These are phyloP conservation scores for Rutidosis leptorrhynchoides DNA, from an alignment of 129 eudicot genomes.

Conservation along the genomic window DNA sequence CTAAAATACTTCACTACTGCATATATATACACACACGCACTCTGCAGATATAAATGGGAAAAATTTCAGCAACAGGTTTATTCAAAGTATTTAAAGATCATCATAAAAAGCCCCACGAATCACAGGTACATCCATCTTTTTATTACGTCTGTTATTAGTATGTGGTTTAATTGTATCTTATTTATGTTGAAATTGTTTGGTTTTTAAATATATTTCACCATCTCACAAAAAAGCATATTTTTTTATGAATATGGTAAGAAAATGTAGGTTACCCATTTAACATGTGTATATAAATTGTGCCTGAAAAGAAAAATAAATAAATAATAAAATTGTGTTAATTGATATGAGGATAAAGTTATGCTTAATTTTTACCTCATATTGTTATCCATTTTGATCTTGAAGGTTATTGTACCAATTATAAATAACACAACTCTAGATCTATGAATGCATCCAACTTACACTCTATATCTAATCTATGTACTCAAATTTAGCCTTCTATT, in stretches of 20 bases:
- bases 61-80: slow-evolving; percentile 34
- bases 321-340: too few relatives aligned
- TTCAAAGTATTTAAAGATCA: slow-evolving; percentile 28
- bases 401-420: not conserved
- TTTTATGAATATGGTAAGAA: not conserved
- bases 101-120: slow-evolving; percentile 17
- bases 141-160: not conserved
- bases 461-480: too few relatives aligned
- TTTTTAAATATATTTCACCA: not conserved
- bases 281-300: too few relatives aligned
- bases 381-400: not conserved
- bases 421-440: not conserved
- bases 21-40: not conserved
- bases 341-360: too few relatives aligned
- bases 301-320: too few relatives aligned
- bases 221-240: not conserved
- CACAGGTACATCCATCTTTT: slow-evolving; percentile 32
- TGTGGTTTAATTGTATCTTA: not conserved
- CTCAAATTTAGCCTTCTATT: too few relatives aligned
- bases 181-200: not conserved
- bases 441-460: too few relatives aligned
- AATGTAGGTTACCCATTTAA: not conserved
- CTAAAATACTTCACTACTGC: not conserved
- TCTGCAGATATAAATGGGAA: slow-evolving; percentile 35
- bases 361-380: not conserved